These are phyloP conservation scores for Phytophthora ramorum DNA, from an alignment of 352 stramenopile species.

Conservation along the genomic window DNA sequence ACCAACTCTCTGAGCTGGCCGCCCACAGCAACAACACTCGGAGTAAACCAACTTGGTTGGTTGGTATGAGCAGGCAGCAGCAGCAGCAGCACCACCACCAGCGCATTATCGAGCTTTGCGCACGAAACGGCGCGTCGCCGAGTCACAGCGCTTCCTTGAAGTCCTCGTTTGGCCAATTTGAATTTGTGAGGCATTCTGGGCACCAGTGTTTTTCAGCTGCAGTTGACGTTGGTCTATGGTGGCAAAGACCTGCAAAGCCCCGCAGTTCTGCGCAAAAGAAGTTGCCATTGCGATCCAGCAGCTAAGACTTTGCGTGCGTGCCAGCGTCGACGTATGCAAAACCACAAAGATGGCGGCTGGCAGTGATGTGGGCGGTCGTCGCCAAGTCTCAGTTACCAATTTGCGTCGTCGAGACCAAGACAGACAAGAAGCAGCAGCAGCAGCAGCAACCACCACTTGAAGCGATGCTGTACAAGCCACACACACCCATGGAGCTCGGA, in stretches of 20 bases:
- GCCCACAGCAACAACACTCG: too few relatives aligned
- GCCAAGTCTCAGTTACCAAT: constrained; percentile 20
- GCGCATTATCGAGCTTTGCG: neutral
- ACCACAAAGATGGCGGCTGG: constrained; percentile 1
- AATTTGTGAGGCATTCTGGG: neutral
- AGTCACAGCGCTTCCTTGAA: constrained; percentile 10
- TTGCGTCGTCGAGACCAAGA: constrained; percentile 20
- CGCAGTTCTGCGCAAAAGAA: constrained; percentile 9
- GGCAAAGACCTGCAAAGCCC: constrained; percentile 1
- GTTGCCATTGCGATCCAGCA: constrained; percentile 1
- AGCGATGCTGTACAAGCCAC: constrained; percentile 38
- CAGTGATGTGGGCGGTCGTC: neutral
- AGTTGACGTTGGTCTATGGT: neutral
- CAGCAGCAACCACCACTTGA: neutral
- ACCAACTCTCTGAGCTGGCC: too few relatives aligned
- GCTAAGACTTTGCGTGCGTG: neutral
- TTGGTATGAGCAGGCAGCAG: too few relatives aligned
- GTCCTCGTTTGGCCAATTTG: too few relatives aligned
- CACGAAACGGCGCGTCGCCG: too few relatives aligned
- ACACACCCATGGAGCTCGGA: constrained; percentile 46
- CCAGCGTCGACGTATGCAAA: constrained; percentile 20
- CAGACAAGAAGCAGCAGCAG: neutral
- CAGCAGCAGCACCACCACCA: too few relatives aligned
- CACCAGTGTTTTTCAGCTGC: neutral
- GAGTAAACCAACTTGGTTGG: too few relatives aligned